These are phyloP conservation scores for Elongisporangium prolatum DNA, from an alignment of 352 stramenopile genomes.

Conservation along the genomic window DNA sequence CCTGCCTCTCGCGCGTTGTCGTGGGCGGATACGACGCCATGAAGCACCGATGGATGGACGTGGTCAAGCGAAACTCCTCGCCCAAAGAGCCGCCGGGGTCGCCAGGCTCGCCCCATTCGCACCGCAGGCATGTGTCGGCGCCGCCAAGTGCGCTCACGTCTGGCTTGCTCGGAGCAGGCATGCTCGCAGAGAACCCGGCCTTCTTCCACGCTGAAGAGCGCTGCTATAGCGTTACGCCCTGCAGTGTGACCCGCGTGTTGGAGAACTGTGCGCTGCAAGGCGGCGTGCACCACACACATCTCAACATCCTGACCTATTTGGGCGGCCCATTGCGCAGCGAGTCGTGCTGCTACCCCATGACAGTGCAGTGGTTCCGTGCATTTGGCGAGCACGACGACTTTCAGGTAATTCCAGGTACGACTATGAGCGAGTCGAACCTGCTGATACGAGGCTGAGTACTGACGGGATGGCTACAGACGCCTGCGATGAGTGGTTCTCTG, in stretches of 20 bases:
- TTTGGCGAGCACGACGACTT: constrained; percentile 64
- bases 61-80: constrained; percentile 48
- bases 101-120: constrained; percentile 9
- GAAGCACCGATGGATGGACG: constrained; percentile 72
- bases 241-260: constrained; percentile 58
- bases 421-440: background rate
- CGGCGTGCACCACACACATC: constrained; percentile 80
- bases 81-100: constrained; percentile 19
- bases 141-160: constrained; percentile 21
- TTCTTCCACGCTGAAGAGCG: constrained; percentile 51
- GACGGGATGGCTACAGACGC: constrained; percentile 13
- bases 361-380: constrained; percentile 73
- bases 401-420: constrained; percentile 50
- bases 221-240: constrained; percentile 50
- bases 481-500: constrained; percentile 73
- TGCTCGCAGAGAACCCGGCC: constrained; percentile 30
- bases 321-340: constrained; percentile 50
- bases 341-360: constrained; percentile 66
- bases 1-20: constrained; percentile 1
- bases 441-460: background rate
- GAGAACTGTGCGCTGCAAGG: constrained; percentile 74
- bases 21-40: constrained; percentile 20
- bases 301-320: constrained; percentile 73
- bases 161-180: constrained; percentile 11
- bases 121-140: constrained; percentile 5